Evolutionary conservation across 805 yeast genomes (phyloP), one percentile per base, ranked within the genome.

Genomic region (Groenewaldozyma salmanticensis): DNA sequence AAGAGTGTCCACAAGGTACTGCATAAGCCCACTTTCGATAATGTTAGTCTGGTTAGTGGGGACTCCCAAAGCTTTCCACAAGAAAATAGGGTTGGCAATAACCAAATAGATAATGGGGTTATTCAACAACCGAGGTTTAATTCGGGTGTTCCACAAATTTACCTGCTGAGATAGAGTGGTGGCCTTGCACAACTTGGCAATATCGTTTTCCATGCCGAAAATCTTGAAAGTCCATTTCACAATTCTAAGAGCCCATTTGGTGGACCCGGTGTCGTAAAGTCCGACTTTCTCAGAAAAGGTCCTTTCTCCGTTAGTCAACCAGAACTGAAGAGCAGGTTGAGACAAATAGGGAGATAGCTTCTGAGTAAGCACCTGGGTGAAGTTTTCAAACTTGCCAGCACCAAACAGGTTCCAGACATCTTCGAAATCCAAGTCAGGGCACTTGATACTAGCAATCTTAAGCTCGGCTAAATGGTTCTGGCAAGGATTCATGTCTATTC

Each of bases 21-120:
- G 72, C 51, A 79, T 61, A 33, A 81, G 78, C 0, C 87, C 77
- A 15, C 73, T 66, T 19, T 81, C 85, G 75, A 84, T 82, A 79
- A 84, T 73, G 21, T 75, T 66, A 4, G 92, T 87, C 64, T 83
- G 94, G 55, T 84, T 83, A 5, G 79, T 75, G 4, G 94, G 94
- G 36, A 83, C 94, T n/a, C 94, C 94, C 19, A 84, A 67, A 0
- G 94, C 94, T 57, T 81, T 82, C 94, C 94, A 83, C 43, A 84
- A 66, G 58, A 83, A 83, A n/a, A 82, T 59, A 17, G 90, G 88
- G 59, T 83, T 84, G n/a, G 87, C 87, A 33, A 84, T 72, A 38
- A 84, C 64, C 21, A 81, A 53, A 38, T 74, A 74, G 15, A 82
- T 77, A 41, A 82, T 79, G 38, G 80, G 50, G 17, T 84, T 82